phyloP scores from a whole-genome alignment of 345 rosid genomes.

The Erodium maritimum region DNA sequence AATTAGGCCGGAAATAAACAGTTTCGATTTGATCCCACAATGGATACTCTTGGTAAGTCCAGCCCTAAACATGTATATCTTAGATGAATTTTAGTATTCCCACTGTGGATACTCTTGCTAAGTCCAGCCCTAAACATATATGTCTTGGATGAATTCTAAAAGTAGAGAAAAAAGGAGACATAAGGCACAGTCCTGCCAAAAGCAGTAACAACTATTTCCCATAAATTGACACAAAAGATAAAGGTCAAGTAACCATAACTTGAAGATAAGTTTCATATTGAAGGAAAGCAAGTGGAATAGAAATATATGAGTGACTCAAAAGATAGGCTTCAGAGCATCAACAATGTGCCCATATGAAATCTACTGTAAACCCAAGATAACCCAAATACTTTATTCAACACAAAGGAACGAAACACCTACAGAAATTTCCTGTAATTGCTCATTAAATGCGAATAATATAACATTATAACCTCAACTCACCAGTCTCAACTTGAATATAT shows the following conservation, averaged over 20 bases:
- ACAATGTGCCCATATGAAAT: background rate
- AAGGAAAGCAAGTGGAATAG: background rate
- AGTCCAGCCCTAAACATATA: no score
- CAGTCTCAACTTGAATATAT: conserved; percentile 1
- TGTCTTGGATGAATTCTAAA: no score
- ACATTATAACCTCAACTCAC: conserved; percentile 1
- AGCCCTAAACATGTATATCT: no score
- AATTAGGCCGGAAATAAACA: no score
- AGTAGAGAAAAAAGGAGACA: no score
- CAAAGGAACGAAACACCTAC: background rate
- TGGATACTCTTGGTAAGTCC: no score
- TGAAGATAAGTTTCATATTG: no score
- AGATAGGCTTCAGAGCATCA: background rate
- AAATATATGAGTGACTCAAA: no score
- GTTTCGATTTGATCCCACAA: no score
- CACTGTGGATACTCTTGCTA: no score
- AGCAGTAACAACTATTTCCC: background rate
- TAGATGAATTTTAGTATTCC: no score
- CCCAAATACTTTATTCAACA: background rate
- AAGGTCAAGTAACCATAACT: background rate
- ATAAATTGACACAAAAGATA: background rate
- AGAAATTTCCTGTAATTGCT: background rate
- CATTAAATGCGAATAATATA: background rate
- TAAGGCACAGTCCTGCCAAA: background rate
- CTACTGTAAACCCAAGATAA: background rate